Base-by-base conservation (phyloP, 2,329 filamentous ascomycete species). In the Thermoascus crustaceus region DNA sequence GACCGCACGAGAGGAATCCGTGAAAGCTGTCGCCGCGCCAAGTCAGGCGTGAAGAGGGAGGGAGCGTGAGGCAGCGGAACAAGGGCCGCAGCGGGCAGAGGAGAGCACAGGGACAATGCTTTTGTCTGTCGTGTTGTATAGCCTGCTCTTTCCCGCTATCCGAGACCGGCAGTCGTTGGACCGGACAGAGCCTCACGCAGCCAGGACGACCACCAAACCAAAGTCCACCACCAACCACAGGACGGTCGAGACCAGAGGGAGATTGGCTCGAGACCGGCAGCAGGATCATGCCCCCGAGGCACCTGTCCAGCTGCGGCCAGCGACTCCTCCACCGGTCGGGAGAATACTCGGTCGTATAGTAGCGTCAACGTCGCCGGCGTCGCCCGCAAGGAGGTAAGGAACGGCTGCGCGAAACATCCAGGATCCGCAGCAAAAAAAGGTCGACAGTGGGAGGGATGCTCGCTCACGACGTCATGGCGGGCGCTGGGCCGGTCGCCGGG, bases 381-480 rank as follows among this genome's bases (percentile, higher is more conserved):
- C 24, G 24, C 17, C 16, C 16, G 14, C 23, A 13, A 26, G 16
- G 10, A 16, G 16, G 10, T 27, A 35, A 35, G 13, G 32, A 35
- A 35, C 20, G 32, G 13, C 32, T 29, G 32, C 44, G 46, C 44
- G 38, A 41, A 36, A 38, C 41, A 42, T 41, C 37, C 35, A 35
- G 42, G 40, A 39, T 31, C 40, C 31, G 42, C 42, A 27, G 38
- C 38, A 37, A 39, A n/a, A 39, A 35, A 39, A 42, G 41, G 39
- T 38, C 35, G 34, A 39, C 22, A 35, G 36, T 38, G 24, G 32
- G 37, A 34, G 35, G 24, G 10, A 11, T 10, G 10, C 25, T 34
- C 32, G 29, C 39, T 46, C 48, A 50, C 42, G 46, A 43, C 42
- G 45, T 46, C 48, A 50, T 50, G 45, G 38, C 46, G 45, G 45